Percentiles rank a stretch among this genome's conserved stretches.
Evolutionary conservation across 208 protist species (phyloP).

Genomic region (Novymonas esmeraldas): DNA sequence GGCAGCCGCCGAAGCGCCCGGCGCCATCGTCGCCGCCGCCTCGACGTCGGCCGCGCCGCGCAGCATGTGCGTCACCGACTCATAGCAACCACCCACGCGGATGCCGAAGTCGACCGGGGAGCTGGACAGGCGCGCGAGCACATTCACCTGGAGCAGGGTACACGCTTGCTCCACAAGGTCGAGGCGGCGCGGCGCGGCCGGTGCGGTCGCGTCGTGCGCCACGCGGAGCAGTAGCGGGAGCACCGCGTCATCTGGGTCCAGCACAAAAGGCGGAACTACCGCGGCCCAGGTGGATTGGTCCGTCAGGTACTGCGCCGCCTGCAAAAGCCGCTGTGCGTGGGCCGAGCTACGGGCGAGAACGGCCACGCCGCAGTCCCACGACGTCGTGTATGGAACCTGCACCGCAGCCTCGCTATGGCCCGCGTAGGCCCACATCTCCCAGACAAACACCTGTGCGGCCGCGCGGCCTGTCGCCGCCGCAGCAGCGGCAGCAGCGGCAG

Average conservation of each 20-base stretch:
- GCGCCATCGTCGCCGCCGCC: conserved; percentile 2
- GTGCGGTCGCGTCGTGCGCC: conserved; percentile 23
- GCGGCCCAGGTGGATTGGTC: conserved; percentile 74
- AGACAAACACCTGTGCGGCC: conserved; percentile 47
- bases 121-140: conserved; percentile 42
- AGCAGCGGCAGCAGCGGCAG: background rate
- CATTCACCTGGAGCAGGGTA: conserved; percentile 70
- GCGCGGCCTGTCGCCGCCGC: no score
- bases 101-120: conserved; percentile 19
- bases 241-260: conserved; percentile 57
- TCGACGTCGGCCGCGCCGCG: conserved; percentile 6
- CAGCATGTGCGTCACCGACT: conserved; percentile 20
- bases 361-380: conserved; percentile 71
- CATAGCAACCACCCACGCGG: conserved; percentile 22
- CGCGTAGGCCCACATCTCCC: conserved; percentile 62
- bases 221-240: conserved; percentile 53
- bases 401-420: conserved; percentile 12
- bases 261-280: conserved; percentile 51
- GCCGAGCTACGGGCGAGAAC: conserved; percentile 53
- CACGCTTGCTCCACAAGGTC: conserved; percentile 40
- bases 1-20: conserved; percentile 15
- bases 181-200: conserved; percentile 12
- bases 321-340: conserved; percentile 62
- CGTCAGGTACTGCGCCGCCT: conserved; percentile 53
- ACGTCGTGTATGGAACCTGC: conserved; percentile 24